Percentiles rank a stretch among this genome's conserved stretches.
phyloP scores from a whole-genome alignment of 2,329 filamentous ascomycete species.

The Chaetomium strumarium region DNA sequence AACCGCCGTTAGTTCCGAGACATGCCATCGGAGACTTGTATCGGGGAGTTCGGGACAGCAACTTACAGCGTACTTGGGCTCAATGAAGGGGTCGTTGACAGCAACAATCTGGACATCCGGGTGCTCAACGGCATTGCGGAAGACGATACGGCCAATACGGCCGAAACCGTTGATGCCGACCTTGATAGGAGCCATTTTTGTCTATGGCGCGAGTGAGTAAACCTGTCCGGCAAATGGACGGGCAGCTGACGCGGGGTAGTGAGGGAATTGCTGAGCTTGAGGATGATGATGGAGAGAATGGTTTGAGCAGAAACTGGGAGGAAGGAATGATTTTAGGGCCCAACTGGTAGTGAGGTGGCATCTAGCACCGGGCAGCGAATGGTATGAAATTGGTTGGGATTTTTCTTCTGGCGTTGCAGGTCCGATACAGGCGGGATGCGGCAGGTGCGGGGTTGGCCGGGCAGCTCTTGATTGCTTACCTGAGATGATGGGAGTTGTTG shows the following conservation, averaged over 20 bases:
- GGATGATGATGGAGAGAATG: slow-evolving; percentile 1
- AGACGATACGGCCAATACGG: slow-evolving; percentile 98
- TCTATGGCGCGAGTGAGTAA: slow-evolving; percentile 19
- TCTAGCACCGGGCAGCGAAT: slow-evolving; percentile 18
- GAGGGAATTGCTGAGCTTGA: background rate
- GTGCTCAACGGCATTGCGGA: slow-evolving; percentile 95
- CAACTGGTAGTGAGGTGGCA: slow-evolving; percentile 5
- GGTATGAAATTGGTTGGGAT: slow-evolving; percentile 7
- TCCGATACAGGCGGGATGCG: slow-evolving; percentile 25
- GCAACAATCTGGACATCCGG: slow-evolving; percentile 86
- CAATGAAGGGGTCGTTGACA: slow-evolving; percentile 99
- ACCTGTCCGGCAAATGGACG: slow-evolving; percentile 6
- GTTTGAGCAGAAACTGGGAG: slow-evolving; percentile 2
- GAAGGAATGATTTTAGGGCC: slow-evolving; percentile 20
- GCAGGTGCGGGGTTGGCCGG: slow-evolving; percentile 23
- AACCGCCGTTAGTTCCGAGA: slow-evolving; percentile 28
- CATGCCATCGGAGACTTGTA: background rate
- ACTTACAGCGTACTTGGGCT: slow-evolving; percentile 93
- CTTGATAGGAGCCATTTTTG: slow-evolving; percentile 54
- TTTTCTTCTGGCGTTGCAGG: slow-evolving; percentile 16
- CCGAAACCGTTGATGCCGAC: slow-evolving; percentile 99
- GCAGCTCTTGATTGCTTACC: slow-evolving; percentile 18
- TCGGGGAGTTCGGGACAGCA: slow-evolving; percentile 7
- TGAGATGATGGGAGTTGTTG: slow-evolving; percentile 6
- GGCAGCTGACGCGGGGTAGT: slow-evolving; percentile 9